Base-by-base conservation (phyloP, 2,329 filamentous ascomycete species). In the Colletotrichum tamarilloi region DNA sequence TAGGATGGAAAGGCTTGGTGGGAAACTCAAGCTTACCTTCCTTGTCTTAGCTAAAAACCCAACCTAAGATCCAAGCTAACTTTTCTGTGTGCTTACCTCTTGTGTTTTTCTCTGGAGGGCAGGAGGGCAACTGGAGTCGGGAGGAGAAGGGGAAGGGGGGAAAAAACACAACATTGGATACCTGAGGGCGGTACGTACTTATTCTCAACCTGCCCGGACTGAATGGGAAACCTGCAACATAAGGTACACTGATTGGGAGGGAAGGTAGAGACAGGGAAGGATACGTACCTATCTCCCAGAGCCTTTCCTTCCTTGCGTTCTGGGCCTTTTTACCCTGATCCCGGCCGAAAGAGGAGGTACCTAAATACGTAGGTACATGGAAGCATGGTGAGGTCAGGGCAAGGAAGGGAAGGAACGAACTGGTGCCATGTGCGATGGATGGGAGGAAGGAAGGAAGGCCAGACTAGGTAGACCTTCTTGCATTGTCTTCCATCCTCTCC, bases 1-100 rank as follows among this genome's bases (percentile, higher is more conserved):
- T 69, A 72, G 68, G 64, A 68, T 67, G 53, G 12, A 59, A 70
- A 66, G 57, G 68, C 57, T 62, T 60, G 57, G 57, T 62, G 49
- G 58, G 22, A 68, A 58, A 57, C 57, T 64, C 19, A 49, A 58
- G 46, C 57, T 64, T 49, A 49, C 42, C 16, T 49, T n/a, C 42
- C 42, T n/a, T 49, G 42, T 49, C 42, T 49, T 49, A 32, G 67
- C 58, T 68, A 24, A 49, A 28, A 72, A 62, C 49, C 63, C 58
- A 63, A 28, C 57, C 66, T 35, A 42, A 62, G 22, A 64, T 55
- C 24, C 55, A 42, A 68, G 56, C 68, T 71, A 67, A 62, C 46
- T 38, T 65, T 72, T 62, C 32, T 53, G 32, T 16, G n/a, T 24
- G n/a, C 52, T 5, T 26, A 19, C 11, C 30, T 32, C 30, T 22